Evolutionary conservation across 2,329 filamentous ascomycete species (phyloP).

Genomic region (Trichoderma sp.): DNA sequence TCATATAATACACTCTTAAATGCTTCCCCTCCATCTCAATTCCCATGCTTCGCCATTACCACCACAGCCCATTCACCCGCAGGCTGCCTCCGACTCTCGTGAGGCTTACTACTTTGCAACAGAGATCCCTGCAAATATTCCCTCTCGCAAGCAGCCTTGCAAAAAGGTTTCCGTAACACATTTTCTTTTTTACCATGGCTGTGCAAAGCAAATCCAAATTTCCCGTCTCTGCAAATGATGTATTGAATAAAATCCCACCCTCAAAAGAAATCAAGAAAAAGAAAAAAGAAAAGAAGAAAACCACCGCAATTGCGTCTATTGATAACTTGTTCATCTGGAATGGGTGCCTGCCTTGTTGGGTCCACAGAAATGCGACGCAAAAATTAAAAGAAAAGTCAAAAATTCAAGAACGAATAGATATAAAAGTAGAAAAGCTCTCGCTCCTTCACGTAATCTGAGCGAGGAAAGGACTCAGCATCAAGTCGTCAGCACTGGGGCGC

Average conservation of each 20-base stretch:
- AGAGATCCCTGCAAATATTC: not conserved
- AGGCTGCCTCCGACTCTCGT: conserved; percentile 18
- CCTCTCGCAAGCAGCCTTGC: not conserved
- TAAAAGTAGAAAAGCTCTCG: not conserved
- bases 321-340: conserved; percentile 15
- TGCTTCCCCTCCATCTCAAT: not conserved
- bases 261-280: not conserved
- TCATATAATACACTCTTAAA: conserved; percentile 26
- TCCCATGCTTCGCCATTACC: conserved; percentile 17
- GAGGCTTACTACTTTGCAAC: conserved; percentile 21
- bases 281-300: not conserved
- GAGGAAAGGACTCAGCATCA: conserved; percentile 83
- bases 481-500: conserved; percentile 87
- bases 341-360: conserved; percentile 31
- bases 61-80: not conserved
- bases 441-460: conserved; percentile 62
- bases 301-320: conserved; percentile 24
- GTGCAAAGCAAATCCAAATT: not conserved
- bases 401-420: not conserved
- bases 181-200: conserved; percentile 9
- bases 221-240: conserved; percentile 8
- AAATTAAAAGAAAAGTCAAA: not conserved
- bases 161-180: not conserved
- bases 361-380: conserved; percentile 15
- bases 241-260: conserved; percentile 2